Evolutionary conservation across 73 alveolate species (phyloP).

Genomic region (Paramecium caudatum): DNA sequence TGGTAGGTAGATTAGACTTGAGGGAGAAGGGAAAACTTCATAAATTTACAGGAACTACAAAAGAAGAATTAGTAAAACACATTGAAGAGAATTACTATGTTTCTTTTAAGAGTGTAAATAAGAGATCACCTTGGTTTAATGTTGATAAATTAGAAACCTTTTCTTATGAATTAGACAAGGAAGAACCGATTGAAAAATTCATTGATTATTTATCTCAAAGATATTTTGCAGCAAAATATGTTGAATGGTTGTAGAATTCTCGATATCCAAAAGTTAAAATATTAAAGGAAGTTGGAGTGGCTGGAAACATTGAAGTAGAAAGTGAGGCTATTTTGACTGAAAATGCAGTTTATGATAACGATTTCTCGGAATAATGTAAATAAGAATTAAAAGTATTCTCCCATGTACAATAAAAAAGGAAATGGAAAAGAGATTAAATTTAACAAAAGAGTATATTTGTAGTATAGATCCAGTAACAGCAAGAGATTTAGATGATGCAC

Average conservation of each 20-base stretch:
- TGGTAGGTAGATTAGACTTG: background rate
- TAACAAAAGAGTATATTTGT: slow-evolving; percentile 92
- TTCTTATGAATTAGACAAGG: background rate
- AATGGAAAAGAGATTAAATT: slow-evolving; percentile 88
- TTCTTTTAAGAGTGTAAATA: slow-evolving; percentile 23
- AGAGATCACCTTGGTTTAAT: slow-evolving; percentile 17
- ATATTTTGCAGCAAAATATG: slow-evolving; percentile 49
- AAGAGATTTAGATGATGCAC: slow-evolving; percentile 80
- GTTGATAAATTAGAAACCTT: background rate
- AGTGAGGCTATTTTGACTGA: slow-evolving; percentile 94
- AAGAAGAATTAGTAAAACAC: background rate
- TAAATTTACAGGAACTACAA: background rate
- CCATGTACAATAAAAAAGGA: slow-evolving; percentile 78
- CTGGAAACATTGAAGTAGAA: slow-evolving; percentile 92
- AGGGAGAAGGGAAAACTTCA: background rate
- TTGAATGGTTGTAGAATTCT: slow-evolving; percentile 4
- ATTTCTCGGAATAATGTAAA: slow-evolving; percentile 90
- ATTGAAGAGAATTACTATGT: slow-evolving; percentile 8
- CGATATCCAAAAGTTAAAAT: slow-evolving; percentile 42
- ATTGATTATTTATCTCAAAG: slow-evolving; percentile 33
- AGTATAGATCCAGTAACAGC: slow-evolving; percentile 95
- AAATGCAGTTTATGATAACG: slow-evolving; percentile 92
- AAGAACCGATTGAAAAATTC: slow-evolving; percentile 30
- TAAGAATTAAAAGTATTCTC: slow-evolving; percentile 86
- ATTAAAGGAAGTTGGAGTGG: slow-evolving; percentile 90